Base-by-base conservation (phyloP, 1,284 basidiomycete genomes). In the Trichosporon asahii region DNA sequence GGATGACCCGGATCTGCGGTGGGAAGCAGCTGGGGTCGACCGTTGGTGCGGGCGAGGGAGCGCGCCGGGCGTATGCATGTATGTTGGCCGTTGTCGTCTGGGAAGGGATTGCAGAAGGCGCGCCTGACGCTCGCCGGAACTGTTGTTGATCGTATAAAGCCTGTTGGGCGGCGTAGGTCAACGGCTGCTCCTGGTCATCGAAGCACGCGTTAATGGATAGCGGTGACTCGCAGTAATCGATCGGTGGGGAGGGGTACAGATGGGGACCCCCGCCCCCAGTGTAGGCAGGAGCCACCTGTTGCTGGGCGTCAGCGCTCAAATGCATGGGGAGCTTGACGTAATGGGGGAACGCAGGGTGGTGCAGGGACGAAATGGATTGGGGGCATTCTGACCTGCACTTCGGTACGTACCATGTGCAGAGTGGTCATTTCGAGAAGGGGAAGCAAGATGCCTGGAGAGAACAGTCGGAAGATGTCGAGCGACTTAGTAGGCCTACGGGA, bases 1-100 rank as follows among this genome's bases (percentile, higher is more conserved):
- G 57, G n/a, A 61, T 61, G 57, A 61, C 57, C n/a, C 57, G 57
- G 29, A 61, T 61, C 57, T 61, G 57, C 18, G 33, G 57, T n/a
- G 57, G 57, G 9, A 61, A 31, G 29, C 57, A 61, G 57, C 57
- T 61, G 14, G 57, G 57, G 27, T 61, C 57, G 27, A 61, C 27
- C 3, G 29, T 25, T 5, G 57, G 57, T 3, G 57, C 57, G 8
- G 57, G 57, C 8, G 57, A 61, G 7, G 57, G 57, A 9, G 57
- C 57, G 2, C 57, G 57, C 12, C 57, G 12, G 15, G 57, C 57
- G 15, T 61, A 61, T n/a, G 57, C 57, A 31, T 61, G 57, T 18
- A 31, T 31, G 57, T 61, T 61, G 29, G 57, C 57, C 4, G 57
- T 61, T 7, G 57, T 61, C 7, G 57, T 61, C 57, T 61, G 57